Evolutionary conservation across 139 green algal genomes (phyloP).

Genomic region (Astrephomene gubernaculifera): DNA sequence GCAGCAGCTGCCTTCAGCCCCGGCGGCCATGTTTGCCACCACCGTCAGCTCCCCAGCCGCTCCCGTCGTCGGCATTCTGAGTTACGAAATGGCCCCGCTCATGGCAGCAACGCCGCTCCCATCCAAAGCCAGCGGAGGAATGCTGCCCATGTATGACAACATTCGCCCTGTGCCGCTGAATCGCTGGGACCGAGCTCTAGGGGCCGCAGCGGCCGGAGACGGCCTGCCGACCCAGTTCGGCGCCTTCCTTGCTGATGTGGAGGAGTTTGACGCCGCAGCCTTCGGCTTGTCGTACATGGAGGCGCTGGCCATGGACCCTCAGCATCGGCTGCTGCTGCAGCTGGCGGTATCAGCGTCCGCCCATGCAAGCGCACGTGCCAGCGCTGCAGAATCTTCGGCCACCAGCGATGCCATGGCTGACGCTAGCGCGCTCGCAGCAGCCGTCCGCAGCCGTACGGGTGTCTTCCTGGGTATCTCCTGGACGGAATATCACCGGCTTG

Average conservation of each 20-base stretch:
- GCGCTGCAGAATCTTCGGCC: no score
- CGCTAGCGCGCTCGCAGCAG: neutral
- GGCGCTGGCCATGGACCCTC: constrained; percentile 75
- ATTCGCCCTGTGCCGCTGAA: constrained; percentile 10
- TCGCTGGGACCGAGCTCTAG: constrained; percentile 14
- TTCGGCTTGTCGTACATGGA: constrained; percentile 74
- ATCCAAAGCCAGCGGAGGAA: neutral
- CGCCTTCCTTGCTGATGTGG: constrained; percentile 66
- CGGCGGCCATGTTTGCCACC: no score
- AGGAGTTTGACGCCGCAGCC: constrained; percentile 71
- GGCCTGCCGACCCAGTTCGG: constrained; percentile 60
- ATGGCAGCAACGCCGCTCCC: neutral
- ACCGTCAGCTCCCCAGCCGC: neutral
- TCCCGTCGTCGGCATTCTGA: constrained; percentile 14
- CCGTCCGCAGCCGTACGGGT: constrained; percentile 25
- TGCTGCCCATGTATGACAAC: constrained; percentile 13
- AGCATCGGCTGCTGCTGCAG: constrained; percentile 84
- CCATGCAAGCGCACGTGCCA: neutral
- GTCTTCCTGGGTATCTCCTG: constrained; percentile 81
- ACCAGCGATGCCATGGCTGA: neutral
- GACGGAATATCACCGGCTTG: constrained; percentile 78
- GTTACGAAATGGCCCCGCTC: constrained; percentile 27
- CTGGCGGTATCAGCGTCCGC: neutral
- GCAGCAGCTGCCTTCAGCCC: neutral
- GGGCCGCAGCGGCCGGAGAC: neutral